These are phyloP conservation scores for Stromatinia cepivora DNA, from an alignment of 2,329 filamentous ascomycete species.

Conservation along the genomic window DNA sequence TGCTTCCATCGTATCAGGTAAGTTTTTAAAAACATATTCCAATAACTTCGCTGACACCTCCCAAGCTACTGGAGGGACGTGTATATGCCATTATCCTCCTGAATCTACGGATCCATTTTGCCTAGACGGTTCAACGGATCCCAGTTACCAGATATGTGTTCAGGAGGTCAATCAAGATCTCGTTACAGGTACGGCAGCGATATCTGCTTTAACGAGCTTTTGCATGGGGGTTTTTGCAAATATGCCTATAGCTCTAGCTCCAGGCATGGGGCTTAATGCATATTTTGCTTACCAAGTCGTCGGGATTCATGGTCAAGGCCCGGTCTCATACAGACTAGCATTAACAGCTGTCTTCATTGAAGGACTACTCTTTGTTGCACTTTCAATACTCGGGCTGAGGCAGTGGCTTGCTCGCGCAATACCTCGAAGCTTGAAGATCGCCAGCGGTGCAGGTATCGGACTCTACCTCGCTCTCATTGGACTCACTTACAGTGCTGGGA, in stretches of 20 bases:
- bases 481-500: conserved; percentile 77
- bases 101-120: conserved; percentile 28
- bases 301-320: conserved; percentile 71
- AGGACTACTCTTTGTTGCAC: conserved; percentile 78
- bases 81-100: conserved; percentile 25
- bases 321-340: conserved; percentile 72
- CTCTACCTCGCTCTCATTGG: conserved; percentile 72
- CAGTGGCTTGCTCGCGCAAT: conserved; percentile 87
- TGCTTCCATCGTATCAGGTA: conserved; percentile 47
- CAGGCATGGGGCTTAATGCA: conserved; percentile 81
- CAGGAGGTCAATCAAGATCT: conserved; percentile 61
- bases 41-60: conserved; percentile 14
- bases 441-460: conserved; percentile 82
- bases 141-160: conserved; percentile 64
- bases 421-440: conserved; percentile 81
- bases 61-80: conserved; percentile 30
- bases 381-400: conserved; percentile 77
- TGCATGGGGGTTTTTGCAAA: conserved; percentile 83
- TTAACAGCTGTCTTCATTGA: conserved; percentile 87
- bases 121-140: conserved; percentile 24
- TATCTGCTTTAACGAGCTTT: conserved; percentile 76
- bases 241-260: conserved; percentile 67
- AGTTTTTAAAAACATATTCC: neutral
- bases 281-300: conserved; percentile 82
- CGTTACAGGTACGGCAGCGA: conserved; percentile 82